Base-by-base conservation (phyloP, 2,329 filamentous ascomycete genomes). In the Talaromyces verruculosus region DNA sequence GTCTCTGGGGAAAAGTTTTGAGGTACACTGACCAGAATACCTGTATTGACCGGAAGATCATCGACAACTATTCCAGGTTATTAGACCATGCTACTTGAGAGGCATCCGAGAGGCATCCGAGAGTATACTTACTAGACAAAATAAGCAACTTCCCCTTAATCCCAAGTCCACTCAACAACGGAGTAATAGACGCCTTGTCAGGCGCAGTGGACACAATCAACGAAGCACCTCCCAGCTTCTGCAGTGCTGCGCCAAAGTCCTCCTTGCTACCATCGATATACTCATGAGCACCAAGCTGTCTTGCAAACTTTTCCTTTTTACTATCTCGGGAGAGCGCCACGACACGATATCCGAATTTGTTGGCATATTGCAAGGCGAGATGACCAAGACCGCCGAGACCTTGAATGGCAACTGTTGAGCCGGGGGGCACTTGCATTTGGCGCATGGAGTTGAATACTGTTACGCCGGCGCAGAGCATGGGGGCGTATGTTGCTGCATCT, bases 341-440 rank as follows among this genome's bases (percentile, higher is more conserved):
- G 15, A 77, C 76, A 43, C 90, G 87, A 37, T 87, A 88, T n/a
- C 88, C 88, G 1, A 93, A 81, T 0, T 89, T 89, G 68, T 85
- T 85, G 0, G 89, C 87, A 73, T 85, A 91, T 69, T 91, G 83
- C 22, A 93, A 76, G 0, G 85, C 90, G 68, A 92, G 87, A 72
- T 93, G 89, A 0, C 90, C 0, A 79, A 92, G 80, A 0, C 90
- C 90, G 30, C 90, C 90, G 6, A 92, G 80, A 2, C 90, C 89
- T 15, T 91, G 82, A 59, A 93, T 85, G 0, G 85, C 90, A 0
- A 93, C 89, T 6, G 79, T 83, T 74, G 89, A 89, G 1, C 89
- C 90, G 0, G 89, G 86, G 2, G 87, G 86, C 4, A 91, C 86
- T 65, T 72, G 72, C 59, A 77, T 87, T 13, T 62, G 47, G 25